phyloP scores from a whole-genome alignment of 2,329 filamentous ascomycete genomes.

The Amylocarpus encephaloides region DNA sequence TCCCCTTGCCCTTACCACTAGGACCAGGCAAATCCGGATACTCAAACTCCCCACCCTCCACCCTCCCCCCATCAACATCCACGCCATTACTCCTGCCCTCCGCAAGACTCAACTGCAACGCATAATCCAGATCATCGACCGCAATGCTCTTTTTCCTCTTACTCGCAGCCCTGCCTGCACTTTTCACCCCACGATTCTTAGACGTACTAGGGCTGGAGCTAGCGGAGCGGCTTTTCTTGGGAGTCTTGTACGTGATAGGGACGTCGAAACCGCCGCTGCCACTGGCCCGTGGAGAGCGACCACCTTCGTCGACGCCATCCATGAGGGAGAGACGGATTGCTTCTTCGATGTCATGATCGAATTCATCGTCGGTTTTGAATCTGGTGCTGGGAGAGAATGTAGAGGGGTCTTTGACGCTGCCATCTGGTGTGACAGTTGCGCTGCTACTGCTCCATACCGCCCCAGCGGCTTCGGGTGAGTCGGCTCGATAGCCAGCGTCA shows the following conservation, averaged over 20 bases:
- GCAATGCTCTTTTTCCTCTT: slow-evolving; percentile 21
- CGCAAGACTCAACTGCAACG: slow-evolving; percentile 53
- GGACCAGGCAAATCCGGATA: slow-evolving; percentile 35
- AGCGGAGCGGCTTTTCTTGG: slow-evolving; percentile 36
- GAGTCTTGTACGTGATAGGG: slow-evolving; percentile 41
- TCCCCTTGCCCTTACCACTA: slow-evolving; percentile 38
- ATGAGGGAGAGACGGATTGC: slow-evolving; percentile 56
- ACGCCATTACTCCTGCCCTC: slow-evolving; percentile 40
- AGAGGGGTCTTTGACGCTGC: slow-evolving; percentile 40
- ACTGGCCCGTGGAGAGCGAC: slow-evolving; percentile 39
- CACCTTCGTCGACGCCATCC: slow-evolving; percentile 45
- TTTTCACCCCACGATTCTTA: slow-evolving; percentile 14
- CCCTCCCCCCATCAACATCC: slow-evolving; percentile 19
- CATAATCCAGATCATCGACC: slow-evolving; percentile 52
- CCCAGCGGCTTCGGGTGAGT: slow-evolving; percentile 35
- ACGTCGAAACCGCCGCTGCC: slow-evolving; percentile 46
- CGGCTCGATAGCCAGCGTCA: slow-evolving; percentile 44
- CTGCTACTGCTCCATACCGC: slow-evolving; percentile 33
- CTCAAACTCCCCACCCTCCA: slow-evolving; percentile 25
- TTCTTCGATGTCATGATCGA: slow-evolving; percentile 56
- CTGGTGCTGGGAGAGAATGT: slow-evolving; percentile 17
- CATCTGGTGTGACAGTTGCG: slow-evolving; percentile 50
- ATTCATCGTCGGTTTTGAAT: slow-evolving; percentile 38
- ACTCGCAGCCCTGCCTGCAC: not conserved
- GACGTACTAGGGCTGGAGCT: slow-evolving; percentile 32